phyloP scores from a whole-genome alignment of 73 alveolate species.

The Paramecium caudatum region DNA sequence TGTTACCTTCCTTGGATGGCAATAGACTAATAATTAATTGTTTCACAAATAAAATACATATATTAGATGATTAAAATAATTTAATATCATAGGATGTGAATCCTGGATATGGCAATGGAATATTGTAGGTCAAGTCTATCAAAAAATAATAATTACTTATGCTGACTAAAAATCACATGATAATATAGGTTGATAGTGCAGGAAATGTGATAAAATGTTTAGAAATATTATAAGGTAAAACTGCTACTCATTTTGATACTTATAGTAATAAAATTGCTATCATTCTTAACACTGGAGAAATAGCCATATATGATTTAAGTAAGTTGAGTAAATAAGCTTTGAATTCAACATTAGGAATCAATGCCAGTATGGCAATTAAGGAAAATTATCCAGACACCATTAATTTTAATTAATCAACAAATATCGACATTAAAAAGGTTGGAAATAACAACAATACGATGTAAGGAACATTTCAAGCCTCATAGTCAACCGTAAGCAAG shows the following conservation, averaged over 20 bases:
- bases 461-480: background rate
- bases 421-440: conserved; percentile 45
- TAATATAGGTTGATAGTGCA: conserved; percentile 10
- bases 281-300: conserved; percentile 17
- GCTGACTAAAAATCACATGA: conserved; percentile 29
- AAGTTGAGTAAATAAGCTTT: background rate
- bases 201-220: conserved; percentile 16
- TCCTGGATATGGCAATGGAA: conserved; percentile 54
- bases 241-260: conserved; percentile 48
- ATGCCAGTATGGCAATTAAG: background rate
- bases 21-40: conserved; percentile 43
- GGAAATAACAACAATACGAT: conserved; percentile 16
- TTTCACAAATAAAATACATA: background rate
- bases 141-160: background rate
- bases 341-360: conserved; percentile 31
- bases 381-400: conserved; percentile 64
- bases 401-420: conserved; percentile 53
- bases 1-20: conserved; percentile 51
- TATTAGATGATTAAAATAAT: conserved; percentile 3
- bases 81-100: background rate
- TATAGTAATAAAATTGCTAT: conserved; percentile 37
- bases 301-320: conserved; percentile 30
- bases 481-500: conserved; percentile 52
- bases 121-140: background rate
- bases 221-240: background rate